A percentile compares a stretch with the other conserved stretches of the same genome.
Conservation (phyloP, 1,284 basidiomycete species). For the Ganoderma resinaceum region DNA sequence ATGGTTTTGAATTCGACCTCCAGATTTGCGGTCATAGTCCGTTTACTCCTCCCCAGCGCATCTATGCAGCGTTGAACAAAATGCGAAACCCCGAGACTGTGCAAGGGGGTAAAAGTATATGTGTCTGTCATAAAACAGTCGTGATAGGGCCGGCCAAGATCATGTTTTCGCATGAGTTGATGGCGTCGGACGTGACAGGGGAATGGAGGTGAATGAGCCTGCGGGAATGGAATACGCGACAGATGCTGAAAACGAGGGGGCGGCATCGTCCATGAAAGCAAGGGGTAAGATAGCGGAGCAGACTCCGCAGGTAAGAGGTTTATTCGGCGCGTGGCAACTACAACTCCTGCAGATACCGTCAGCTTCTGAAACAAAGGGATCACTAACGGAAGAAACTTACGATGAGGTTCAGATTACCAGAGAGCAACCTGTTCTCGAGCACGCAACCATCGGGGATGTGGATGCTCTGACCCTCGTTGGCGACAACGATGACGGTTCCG, state of each 20-base stretch:
- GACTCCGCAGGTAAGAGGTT: slow-evolving; percentile 3
- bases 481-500: slow-evolving; percentile 81
- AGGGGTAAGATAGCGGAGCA: slow-evolving; percentile 1
- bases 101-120: not conserved
- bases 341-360: slow-evolving; percentile 20
- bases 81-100: not conserved
- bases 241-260: slow-evolving; percentile 10
- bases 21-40: slow-evolving; percentile 13
- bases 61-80: slow-evolving; percentile 11
- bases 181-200: not conserved
- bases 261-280: slow-evolving; percentile 20
- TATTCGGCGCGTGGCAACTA: not conserved
- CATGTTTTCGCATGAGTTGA: not conserved
- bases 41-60: slow-evolving; percentile 10
- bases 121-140: not conserved
- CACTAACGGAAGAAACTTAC: slow-evolving; percentile 31
- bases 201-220: not conserved
- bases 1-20: slow-evolving; percentile 8
- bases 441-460: slow-evolving; percentile 96
- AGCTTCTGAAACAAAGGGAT: not conserved
- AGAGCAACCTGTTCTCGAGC: slow-evolving; percentile 85
- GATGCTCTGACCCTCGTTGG: slow-evolving; percentile 66
- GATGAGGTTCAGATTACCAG: slow-evolving; percentile 61
- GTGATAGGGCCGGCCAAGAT: not conserved
- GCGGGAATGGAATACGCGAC: slow-evolving; percentile 8